phyloP scores from a whole-genome alignment of 73 alveolate genomes.

The Stentor coeruleus region DNA sequence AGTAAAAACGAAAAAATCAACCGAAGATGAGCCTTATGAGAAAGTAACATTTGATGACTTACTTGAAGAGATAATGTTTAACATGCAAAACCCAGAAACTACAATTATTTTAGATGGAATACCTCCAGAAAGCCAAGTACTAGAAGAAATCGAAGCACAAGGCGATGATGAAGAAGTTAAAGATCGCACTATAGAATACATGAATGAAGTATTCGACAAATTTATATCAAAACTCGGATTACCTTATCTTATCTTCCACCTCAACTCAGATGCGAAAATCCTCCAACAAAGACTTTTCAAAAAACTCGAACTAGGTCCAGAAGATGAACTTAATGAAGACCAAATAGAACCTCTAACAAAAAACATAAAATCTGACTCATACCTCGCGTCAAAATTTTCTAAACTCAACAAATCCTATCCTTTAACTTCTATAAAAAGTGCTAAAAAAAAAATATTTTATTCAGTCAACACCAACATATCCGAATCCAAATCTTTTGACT shows the following conservation, averaged over 20 bases:
- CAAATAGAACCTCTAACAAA: neutral
- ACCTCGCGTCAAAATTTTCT: neutral
- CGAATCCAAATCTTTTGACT: neutral
- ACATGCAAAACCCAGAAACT: neutral
- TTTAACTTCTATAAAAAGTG: neutral
- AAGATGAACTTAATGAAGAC: constrained; percentile 25
- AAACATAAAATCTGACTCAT: neutral
- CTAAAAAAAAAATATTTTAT: constrained; percentile 1
- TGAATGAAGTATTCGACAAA: neutral
- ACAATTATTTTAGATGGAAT: constrained; percentile 6
- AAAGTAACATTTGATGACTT: constrained; percentile 24
- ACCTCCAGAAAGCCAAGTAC: constrained; percentile 18
- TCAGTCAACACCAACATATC: neutral
- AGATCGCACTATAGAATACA: constrained; percentile 7
- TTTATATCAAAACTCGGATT: neutral
- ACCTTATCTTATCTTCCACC: constrained; percentile 20
- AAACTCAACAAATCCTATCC: neutral
- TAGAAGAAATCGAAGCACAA: neutral
- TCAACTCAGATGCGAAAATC: neutral
- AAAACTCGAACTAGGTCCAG: constrained; percentile 5
- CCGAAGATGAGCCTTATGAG: constrained; percentile 32
- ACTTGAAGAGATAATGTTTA: constrained; percentile 5
- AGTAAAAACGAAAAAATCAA: constrained; percentile 11
- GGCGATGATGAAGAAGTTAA: constrained; percentile 26
- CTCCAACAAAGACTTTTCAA: neutral